Evolutionary conservation across 306 rosid species (phyloP), one percentile per base, ranked within the genome.

Genomic region (Cicer judaicum): DNA sequence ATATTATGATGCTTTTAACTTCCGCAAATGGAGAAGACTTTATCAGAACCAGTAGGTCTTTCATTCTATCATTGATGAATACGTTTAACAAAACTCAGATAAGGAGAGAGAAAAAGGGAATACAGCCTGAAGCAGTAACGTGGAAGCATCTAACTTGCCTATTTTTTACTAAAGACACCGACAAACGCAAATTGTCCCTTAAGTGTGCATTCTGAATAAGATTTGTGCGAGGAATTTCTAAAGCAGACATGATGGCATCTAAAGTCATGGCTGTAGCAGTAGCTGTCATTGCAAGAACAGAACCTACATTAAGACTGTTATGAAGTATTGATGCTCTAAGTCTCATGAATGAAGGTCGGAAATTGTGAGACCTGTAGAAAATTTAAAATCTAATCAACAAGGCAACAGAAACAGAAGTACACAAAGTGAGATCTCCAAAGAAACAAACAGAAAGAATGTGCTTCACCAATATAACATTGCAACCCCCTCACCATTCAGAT

Each of bases 231-330:
- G 94, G 94, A 73, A 94, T 91, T 74, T 90, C 96, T 57, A 94
- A 82, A 57, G 96, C 94, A 71, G 92, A 84, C 92, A 91, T 89
- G 70, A 91, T 78, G 44, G 92, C 82, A 68, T 85, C 82, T 87
- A 94, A 83, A 64, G 97, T 94, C 70, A 85, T 81, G 81, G 90
- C 74, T 67, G 97, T 91, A 74, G 98, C 98, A 10, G 97, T 94
- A 49, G 98, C 98, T 73, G 98, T 94, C 97, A 87, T 91, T 10
- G 98, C 98, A 47, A 94, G 98, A 78, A 94, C 72, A 78, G 91
- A 86, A 55, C 87, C 77, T 64, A 86, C 87, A 47, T 88, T 85
- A 54, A 93, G 92, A 81, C 75, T 85, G 29, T 80, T 83, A 64
- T 18, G 81, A 83, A 94, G 96, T 68, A 91, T 72, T 50, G 93